Base-by-base conservation (phyloP, 75 land plant species). In the Selaginella tamariscina region DNA sequence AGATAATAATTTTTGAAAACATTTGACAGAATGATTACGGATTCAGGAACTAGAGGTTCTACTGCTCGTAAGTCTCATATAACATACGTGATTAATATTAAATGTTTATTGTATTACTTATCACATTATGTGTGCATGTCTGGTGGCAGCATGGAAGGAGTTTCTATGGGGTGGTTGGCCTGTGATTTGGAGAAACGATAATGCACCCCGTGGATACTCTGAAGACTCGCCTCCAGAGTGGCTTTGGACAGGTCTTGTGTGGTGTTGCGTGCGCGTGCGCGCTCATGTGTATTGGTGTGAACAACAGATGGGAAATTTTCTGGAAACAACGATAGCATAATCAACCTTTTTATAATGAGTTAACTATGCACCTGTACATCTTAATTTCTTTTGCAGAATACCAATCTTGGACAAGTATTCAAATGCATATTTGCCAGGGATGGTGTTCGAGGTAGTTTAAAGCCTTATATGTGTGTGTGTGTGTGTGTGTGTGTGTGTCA, bases 151-250 rank as follows among this genome's bases (percentile, higher is more conserved):
- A 8, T 88, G 94, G 87, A 80, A 83, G 55, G 97, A 91, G 68
- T 91, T 91, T 70, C 62, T 81, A 27, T 91, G 89, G 86, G 94
- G 97, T 54, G 87, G 71, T 24, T 91, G 33, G 97, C 97, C 18
- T 86, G 86, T 56, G 94, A 79, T 82, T 88, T 73, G 97, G 97
- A 8, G 97, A 91, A 72, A 86, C 89, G 27, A 72, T 86, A 73
- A 84, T 91, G 97, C 94, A 91, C 69, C 97, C 97, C 0, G 70
- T 91, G 27, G 97, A 91, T 74, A 91, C 97, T 21, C 24, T 86
- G n/a, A 91, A 91, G 72, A 91, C 97, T 8, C 70, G 95, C 2
- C 74, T 91, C 70, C 97, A 91, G 66, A 84, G 97, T 65, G 95
- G 85, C 63, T 39, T 39, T 15, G 49, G 49, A 5, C 49, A 39